Percentiles rank a stretch among this genome's conserved stretches.
These are phyloP conservation scores for Volutella citrinella DNA, from an alignment of 2,329 filamentous ascomycete species.

Conservation along the genomic window DNA sequence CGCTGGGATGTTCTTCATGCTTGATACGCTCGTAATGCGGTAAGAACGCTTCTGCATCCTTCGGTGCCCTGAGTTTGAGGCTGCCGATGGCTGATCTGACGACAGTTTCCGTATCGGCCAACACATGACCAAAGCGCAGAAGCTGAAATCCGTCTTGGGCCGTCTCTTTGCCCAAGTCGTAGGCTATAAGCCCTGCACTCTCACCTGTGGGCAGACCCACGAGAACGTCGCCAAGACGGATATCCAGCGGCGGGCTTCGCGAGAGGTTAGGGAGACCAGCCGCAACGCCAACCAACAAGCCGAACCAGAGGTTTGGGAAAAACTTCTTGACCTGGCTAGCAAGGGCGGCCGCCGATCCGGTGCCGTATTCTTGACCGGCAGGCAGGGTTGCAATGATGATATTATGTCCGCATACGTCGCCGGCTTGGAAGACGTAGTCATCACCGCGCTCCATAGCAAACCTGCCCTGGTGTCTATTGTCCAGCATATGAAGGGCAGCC, in stretches of 20 bases:
- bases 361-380: constrained; percentile 31
- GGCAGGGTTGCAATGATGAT: constrained; percentile 34
- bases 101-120: constrained; percentile 28
- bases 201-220: constrained; percentile 25
- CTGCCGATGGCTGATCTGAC: constrained; percentile 32
- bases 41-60: constrained; percentile 20
- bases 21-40: constrained; percentile 22
- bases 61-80: constrained; percentile 24
- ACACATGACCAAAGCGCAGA: constrained; percentile 19
- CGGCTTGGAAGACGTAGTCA: constrained; percentile 35
- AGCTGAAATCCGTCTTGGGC: constrained; percentile 24
- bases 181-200: constrained; percentile 27
- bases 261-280: constrained; percentile 30
- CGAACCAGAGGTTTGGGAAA: constrained; percentile 35
- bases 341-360: constrained; percentile 30
- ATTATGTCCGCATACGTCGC: constrained; percentile 34
- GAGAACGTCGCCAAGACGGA: constrained; percentile 37
- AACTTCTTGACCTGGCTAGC: constrained; percentile 31
- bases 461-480: constrained; percentile 27
- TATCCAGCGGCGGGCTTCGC: constrained; percentile 26
- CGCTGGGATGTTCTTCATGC: constrained; percentile 17
- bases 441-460: constrained; percentile 31
- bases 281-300: constrained; percentile 35
- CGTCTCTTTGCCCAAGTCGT: constrained; percentile 33
- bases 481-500: constrained; percentile 33